phyloP scores from a whole-genome alignment of 495 filamentous ascomycete species.

The Neurospora sp. region DNA sequence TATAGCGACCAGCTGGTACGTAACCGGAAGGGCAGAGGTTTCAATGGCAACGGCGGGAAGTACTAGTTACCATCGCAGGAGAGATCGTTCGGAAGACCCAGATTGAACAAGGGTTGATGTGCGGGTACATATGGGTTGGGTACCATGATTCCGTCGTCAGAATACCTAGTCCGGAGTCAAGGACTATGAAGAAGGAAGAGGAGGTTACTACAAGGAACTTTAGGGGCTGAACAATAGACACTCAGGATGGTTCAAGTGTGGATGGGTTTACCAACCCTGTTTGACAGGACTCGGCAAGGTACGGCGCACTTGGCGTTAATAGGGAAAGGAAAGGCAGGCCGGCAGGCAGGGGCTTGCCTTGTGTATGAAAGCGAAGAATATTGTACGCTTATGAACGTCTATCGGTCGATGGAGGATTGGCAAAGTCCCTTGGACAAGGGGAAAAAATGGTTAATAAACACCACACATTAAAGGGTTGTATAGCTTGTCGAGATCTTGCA shows the following conservation, averaged over 20 bases:
- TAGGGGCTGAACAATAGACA: neutral
- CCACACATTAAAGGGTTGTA: neutral
- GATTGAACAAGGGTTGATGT: neutral
- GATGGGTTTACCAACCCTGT: neutral
- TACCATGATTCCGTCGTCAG: neutral
- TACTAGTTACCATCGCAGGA: neutral
- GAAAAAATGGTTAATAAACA: neutral
- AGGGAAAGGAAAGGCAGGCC: neutral
- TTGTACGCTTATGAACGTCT: neutral
- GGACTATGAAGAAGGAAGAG: neutral
- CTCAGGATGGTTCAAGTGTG: neutral
- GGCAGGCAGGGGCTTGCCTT: neutral
- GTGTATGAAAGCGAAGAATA: neutral
- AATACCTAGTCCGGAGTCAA: neutral
- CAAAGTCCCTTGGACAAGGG: neutral
- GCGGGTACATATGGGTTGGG: neutral
- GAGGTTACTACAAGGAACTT: neutral
- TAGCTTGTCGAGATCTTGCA: neutral
- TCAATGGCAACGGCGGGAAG: constrained; percentile 1
- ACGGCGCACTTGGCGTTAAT: neutral
- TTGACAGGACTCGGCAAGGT: neutral
- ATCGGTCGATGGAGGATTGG: neutral
- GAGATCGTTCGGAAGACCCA: neutral
- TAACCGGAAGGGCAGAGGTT: constrained; percentile 28
- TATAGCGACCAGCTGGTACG: constrained; percentile 18